Conservation (phyloP, 345 rosid genomes). For the Pistacia atlantica region DNA sequence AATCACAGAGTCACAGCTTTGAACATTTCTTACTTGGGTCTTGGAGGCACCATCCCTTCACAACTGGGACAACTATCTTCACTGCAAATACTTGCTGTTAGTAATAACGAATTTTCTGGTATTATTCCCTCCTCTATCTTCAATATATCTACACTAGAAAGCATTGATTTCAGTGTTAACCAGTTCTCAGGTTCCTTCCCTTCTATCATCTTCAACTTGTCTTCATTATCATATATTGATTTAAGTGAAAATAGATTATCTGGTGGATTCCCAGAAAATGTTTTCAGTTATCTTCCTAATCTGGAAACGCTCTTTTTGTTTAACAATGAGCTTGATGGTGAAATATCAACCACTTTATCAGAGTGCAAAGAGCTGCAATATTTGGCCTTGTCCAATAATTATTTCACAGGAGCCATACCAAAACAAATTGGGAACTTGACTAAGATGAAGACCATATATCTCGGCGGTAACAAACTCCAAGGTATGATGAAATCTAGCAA, state of each 20-base stretch:
- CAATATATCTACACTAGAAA: neutral
- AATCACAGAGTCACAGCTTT: conserved; percentile 17
- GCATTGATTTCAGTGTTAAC: neutral
- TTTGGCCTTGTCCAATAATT: neutral
- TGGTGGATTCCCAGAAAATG: neutral
- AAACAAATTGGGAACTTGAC: too few species aligned
- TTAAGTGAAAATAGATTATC: neutral
- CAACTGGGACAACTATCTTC: conserved; percentile 2
- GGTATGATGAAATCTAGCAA: neutral
- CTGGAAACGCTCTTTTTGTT: neutral
- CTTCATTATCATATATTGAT: neutral
- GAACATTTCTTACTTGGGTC: neutral
- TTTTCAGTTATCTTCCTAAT: neutral
- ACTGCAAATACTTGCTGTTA: neutral
- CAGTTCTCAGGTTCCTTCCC: neutral
- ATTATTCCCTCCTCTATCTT: neutral
- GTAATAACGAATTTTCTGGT: neutral
- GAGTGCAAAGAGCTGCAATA: neutral
- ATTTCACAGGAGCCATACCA: neutral
- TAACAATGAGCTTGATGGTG: neutral
- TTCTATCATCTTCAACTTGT: neutral
- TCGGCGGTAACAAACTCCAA: neutral
- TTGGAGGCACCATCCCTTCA: conserved; percentile 17
- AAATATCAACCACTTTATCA: neutral
- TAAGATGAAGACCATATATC: neutral